Percentiles rank a stretch among this genome's conserved stretches.
Evolutionary conservation across 257 asterid genomes (phyloP).

Genomic region (Penstemon newberryi): DNA sequence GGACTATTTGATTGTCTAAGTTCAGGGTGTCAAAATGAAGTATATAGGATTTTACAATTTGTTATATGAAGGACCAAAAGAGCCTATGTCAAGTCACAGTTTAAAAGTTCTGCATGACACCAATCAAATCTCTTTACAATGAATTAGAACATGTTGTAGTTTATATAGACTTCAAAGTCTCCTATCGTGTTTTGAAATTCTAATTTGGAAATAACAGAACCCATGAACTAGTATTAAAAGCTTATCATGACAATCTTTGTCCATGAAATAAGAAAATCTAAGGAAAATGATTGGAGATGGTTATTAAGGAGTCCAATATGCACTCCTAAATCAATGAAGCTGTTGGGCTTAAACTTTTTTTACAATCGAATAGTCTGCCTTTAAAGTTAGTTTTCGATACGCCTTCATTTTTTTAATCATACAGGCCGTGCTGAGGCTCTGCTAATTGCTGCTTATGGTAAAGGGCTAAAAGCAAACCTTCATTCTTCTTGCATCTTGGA

Average conservation of each 20-base stretch:
- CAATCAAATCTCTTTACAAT: background rate
- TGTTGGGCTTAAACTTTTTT: background rate
- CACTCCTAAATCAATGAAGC: background rate
- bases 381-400: background rate
- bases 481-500: conserved; percentile 35
- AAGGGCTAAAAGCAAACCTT: conserved; percentile 47
- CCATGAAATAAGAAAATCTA: background rate
- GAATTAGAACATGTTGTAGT: background rate
- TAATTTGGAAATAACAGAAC: background rate
- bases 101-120: background rate
- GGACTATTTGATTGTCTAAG: conserved; percentile 4
- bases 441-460: conserved; percentile 84
- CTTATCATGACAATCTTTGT: background rate
- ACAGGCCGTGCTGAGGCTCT: conserved; percentile 94
- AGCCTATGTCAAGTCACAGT: background rate
- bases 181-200: background rate
- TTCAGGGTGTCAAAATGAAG: background rate
- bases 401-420: conserved; percentile 15
- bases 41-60: background rate
- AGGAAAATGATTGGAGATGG: background rate
- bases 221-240: conserved; percentile 1
- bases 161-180: background rate
- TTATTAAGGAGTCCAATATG: conserved; percentile 12
- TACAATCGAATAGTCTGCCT: background rate
- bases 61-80: conserved; percentile 15